Evolutionary conservation across 805 yeast species (phyloP).

Genomic region (Candida orba): DNA sequence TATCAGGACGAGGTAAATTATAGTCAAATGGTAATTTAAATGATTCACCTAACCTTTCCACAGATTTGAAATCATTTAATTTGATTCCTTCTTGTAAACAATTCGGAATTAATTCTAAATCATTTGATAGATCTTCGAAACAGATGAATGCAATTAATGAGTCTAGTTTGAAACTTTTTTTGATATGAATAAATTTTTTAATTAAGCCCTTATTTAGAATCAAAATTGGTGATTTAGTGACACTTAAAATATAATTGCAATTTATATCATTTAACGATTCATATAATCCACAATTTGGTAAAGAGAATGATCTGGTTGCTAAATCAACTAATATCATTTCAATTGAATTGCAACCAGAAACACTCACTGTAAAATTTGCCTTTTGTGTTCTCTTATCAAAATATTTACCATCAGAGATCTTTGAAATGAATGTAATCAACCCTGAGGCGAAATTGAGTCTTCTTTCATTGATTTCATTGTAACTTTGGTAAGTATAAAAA

Average conservation of each 20-base stretch:
- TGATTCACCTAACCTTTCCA: constrained; percentile 21
- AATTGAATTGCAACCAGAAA: constrained; percentile 49
- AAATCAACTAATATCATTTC: constrained; percentile 53
- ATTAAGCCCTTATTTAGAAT: constrained; percentile 33
- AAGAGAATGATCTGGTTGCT: constrained; percentile 19
- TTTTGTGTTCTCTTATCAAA: constrained; percentile 24
- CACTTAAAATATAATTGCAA: constrained; percentile 7
- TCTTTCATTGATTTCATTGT: constrained; percentile 31
- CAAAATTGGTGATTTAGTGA: constrained; percentile 8
- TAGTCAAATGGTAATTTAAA: constrained; percentile 26
- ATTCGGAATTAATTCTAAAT: constrained; percentile 18
- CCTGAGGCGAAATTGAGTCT: constrained; percentile 49
- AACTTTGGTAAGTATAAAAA: constrained; percentile 35
- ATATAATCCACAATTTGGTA: constrained; percentile 30
- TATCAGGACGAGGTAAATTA: constrained; percentile 18
- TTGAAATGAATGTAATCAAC: constrained; percentile 24
- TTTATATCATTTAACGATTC: constrained; percentile 8
- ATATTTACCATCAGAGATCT: constrained; percentile 9
- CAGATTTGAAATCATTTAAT: constrained; percentile 36
- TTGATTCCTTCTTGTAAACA: constrained; percentile 37
- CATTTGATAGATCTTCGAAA: neutral
- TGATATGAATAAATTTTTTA: constrained; percentile 34
- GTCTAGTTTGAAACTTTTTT: constrained; percentile 26
- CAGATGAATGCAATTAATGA: constrained; percentile 14
- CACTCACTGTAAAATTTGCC: constrained; percentile 38